These are phyloP conservation scores for Mentha longifolia DNA, from an alignment of 257 asterid species.

Conservation along the genomic window DNA sequence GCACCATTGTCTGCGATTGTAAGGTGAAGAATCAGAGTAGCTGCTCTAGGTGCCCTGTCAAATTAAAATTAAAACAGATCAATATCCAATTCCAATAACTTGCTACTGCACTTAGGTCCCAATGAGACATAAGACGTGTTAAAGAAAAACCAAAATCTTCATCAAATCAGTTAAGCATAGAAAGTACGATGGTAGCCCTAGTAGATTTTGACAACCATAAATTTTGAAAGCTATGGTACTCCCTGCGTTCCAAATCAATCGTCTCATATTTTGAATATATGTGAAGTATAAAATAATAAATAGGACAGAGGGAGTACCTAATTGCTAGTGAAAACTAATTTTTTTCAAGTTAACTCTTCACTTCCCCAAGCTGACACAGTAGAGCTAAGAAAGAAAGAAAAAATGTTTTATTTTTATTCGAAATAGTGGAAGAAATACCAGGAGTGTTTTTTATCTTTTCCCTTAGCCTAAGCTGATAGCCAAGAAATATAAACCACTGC, in stretches of 20 bases:
- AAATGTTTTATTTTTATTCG: background rate
- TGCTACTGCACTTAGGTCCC: slow-evolving; percentile 15
- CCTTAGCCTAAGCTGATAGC: background rate
- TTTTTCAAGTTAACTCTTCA: background rate
- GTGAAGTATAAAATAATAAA: too few relatives aligned
- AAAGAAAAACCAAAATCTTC: background rate
- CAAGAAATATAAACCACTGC: background rate
- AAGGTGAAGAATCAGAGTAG: slow-evolving; percentile 85
- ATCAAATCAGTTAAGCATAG: background rate
- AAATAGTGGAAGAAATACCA: background rate
- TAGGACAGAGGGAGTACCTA: too few relatives aligned
- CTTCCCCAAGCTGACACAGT: background rate
- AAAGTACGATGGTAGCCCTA: background rate
- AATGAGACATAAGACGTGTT: background rate
- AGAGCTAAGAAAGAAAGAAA: background rate
- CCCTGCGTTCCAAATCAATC: too few relatives aligned
- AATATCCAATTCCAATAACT: background rate
- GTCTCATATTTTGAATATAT: too few relatives aligned
- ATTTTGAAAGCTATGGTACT: background rate
- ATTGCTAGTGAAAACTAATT: background rate
- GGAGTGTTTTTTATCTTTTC: background rate
- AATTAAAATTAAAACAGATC: background rate
- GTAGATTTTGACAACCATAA: background rate
- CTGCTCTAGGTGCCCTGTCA: slow-evolving; percentile 95
- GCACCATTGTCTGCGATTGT: slow-evolving; percentile 83